A percentile compares a stretch with the other conserved stretches of the same genome.
Conservation (phyloP, 768 basidiomycete species). For the Lactarius tabidus region DNA sequence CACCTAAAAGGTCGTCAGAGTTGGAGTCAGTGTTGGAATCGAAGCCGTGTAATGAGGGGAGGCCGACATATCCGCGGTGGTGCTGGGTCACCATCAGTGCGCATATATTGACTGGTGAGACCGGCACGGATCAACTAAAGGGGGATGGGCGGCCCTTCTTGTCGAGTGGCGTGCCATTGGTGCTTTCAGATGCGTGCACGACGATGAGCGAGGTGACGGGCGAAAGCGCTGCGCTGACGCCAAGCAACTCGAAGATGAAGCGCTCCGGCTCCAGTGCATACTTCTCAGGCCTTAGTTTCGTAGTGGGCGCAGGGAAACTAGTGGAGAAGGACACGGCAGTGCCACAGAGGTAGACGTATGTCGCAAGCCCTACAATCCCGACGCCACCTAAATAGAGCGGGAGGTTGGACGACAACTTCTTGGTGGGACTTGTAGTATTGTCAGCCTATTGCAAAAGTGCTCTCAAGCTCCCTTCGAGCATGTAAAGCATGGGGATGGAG, state of each 20-base stretch:
- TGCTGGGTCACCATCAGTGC: no score
- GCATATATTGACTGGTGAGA: no score
- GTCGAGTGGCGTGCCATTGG: constrained; percentile 43
- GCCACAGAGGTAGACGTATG: constrained; percentile 48
- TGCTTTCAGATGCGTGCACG: constrained; percentile 68
- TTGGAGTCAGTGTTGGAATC: no score
- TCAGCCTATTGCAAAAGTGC: no score
- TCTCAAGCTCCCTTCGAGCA: no score
- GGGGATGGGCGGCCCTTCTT: constrained; percentile 86
- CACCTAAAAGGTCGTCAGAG: no score
- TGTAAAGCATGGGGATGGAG: no score
- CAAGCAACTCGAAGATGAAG: constrained; percentile 77
- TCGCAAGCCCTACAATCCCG: constrained; percentile 36
- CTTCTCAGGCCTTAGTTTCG: constrained; percentile 46
- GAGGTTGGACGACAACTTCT: constrained; percentile 44
- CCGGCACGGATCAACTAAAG: no score
- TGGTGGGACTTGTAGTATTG: constrained; percentile 31
- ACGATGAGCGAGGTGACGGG: constrained; percentile 77
- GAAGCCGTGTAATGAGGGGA: no score
- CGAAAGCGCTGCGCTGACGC: constrained; percentile 70
- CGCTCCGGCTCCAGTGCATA: constrained; percentile 72
- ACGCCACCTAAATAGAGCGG: constrained; percentile 47
- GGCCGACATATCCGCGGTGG: no score
- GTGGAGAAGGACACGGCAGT: constrained; percentile 18
- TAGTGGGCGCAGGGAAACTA: constrained; percentile 19